phyloP scores from a whole-genome alignment of 768 basidiomycete genomes.

The Hemileccinum impolitum region DNA sequence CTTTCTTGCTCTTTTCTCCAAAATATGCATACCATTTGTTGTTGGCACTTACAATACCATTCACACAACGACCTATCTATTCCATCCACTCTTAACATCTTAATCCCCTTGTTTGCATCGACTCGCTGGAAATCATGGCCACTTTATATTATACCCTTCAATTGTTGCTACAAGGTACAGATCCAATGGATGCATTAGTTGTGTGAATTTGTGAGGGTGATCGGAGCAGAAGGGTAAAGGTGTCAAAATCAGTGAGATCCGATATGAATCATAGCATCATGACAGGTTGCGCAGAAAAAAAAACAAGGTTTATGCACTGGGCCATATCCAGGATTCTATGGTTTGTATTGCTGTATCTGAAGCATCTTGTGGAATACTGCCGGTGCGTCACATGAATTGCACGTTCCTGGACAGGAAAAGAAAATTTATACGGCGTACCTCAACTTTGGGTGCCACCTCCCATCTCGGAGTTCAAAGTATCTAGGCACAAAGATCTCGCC shows the following conservation, averaged over 20 bases:
- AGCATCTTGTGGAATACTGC: conserved; percentile 64
- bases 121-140: conserved; percentile 21
- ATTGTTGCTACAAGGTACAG: conserved; percentile 39
- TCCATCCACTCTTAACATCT: not conserved
- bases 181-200: conserved; percentile 36
- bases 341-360: conserved; percentile 60
- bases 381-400: no score
- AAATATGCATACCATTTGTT: conserved; percentile 16
- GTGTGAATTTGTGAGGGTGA: conserved; percentile 24
- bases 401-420: not conserved
- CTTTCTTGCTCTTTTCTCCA: not conserved
- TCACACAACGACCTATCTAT: conserved; percentile 4
- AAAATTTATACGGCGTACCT: conserved; percentile 41
- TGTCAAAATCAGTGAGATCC: conserved; percentile 4
- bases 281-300: not conserved
- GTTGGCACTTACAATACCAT: conserved; percentile 5
- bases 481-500: conserved; percentile 68
- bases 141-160: conserved; percentile 37
- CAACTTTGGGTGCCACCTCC: conserved; percentile 82
- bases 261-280: conserved; percentile 19
- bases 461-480: conserved; percentile 77
- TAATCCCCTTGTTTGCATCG: conserved; percentile 15
- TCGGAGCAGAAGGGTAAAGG: conserved; percentile 5
- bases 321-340: conserved; percentile 81
- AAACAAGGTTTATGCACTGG: conserved; percentile 19